These are phyloP conservation scores for Tolypocladium tundrense DNA, from an alignment of 2,329 filamentous ascomycete genomes.

Conservation along the genomic window DNA sequence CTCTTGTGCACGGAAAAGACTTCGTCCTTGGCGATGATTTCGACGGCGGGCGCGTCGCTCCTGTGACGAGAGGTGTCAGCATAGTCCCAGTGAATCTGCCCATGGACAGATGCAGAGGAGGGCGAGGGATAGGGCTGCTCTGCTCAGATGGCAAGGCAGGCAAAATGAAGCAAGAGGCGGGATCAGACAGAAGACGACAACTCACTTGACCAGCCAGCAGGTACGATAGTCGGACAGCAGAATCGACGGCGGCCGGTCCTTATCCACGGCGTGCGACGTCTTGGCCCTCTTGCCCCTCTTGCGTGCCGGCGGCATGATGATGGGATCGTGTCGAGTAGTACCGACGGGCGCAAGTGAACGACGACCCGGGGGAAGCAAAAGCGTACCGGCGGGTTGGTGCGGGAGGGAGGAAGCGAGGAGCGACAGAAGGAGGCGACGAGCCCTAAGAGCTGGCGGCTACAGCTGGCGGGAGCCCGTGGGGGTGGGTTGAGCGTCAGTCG, in stretches of 20 bases:
- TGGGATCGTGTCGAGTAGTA: too few species aligned
- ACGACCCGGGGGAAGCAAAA: not conserved
- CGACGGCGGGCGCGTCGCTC: conserved; percentile 17
- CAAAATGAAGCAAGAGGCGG: not conserved
- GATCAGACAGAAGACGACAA: not conserved
- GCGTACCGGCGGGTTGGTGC: not conserved
- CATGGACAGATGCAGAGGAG: not conserved
- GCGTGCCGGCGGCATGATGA: conserved; percentile 13
- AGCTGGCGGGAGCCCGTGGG: too few species aligned
- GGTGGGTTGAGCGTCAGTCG: too few species aligned
- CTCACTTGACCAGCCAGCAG: conserved; percentile 24
- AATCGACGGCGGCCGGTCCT: conserved; percentile 8
- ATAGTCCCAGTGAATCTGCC: not conserved
- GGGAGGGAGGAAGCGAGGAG: not conserved
- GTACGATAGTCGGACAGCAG: conserved; percentile 20
- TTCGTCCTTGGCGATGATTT: conserved; percentile 18
- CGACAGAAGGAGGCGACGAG: not conserved
- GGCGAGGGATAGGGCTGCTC: too few species aligned
- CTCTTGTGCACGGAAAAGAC: conserved; percentile 18
- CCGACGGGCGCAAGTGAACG: not conserved
- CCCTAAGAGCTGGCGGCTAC: not conserved
- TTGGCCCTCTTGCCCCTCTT: conserved; percentile 16
- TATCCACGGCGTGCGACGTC: conserved; percentile 5
- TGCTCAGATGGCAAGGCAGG: not conserved
- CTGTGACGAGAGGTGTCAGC: conserved; percentile 6